Conservation (phyloP, 2,329 filamentous ascomycete species). For the Fusarium aywerte region DNA sequence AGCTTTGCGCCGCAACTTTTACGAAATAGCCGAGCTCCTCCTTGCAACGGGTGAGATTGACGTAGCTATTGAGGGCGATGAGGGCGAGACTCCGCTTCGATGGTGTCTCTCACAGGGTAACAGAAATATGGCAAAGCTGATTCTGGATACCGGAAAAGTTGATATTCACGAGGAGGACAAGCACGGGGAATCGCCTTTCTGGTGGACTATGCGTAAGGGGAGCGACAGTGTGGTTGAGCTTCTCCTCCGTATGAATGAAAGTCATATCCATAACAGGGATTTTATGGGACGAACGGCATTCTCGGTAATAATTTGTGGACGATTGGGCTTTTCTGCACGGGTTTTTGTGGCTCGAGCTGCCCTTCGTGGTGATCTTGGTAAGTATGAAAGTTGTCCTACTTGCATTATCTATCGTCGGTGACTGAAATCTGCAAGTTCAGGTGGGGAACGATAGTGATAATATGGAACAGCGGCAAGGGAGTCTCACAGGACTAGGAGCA, state of each 20-base stretch:
- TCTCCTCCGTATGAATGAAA: not conserved
- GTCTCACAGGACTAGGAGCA: too few species aligned
- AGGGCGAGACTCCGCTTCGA: not conserved
- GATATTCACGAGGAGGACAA: not conserved
- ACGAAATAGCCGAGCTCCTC: not conserved
- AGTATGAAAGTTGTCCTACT: too few species aligned
- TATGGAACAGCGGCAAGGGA: too few species aligned
- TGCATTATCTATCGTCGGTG: too few species aligned
- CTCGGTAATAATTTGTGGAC: not conserved
- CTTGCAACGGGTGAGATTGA: fast-evolving
- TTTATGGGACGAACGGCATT: not conserved
- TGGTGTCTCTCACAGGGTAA: not conserved
- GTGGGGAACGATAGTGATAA: too few species aligned
- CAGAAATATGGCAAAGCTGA: not conserved
- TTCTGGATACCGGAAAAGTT: not conserved
- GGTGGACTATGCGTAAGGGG: not conserved
- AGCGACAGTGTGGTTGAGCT: not conserved
- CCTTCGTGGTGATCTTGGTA: not conserved
- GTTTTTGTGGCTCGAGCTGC: not conserved
- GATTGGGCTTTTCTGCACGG: not conserved
- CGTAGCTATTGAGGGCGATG: too few species aligned
- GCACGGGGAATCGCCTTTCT: not conserved
- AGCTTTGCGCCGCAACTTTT: not conserved
- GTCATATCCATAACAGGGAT: not conserved
- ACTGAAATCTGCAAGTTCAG: too few species aligned